Evolutionary conservation across 768 basidiomycete genomes (phyloP).

Genomic region (Flagelloscypha sp.): DNA sequence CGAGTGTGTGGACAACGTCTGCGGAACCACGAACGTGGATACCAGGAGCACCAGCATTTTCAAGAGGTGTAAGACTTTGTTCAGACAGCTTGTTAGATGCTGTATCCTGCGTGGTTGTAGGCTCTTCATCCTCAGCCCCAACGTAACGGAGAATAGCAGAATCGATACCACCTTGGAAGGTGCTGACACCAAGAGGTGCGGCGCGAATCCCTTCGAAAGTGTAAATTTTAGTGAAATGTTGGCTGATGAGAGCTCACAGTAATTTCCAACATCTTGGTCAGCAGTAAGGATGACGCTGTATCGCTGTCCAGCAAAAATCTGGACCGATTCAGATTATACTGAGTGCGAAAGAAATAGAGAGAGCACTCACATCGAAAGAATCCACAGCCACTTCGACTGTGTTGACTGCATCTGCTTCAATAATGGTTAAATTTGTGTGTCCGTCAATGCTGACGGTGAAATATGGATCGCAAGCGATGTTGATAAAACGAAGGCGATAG

Average conservation of each 20-base stretch:
- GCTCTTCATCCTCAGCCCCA: constrained; percentile 26
- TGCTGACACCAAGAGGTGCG: constrained; percentile 17
- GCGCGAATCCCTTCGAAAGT: constrained; percentile 23
- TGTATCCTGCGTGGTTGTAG: constrained; percentile 18
- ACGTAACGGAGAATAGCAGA: constrained; percentile 33
- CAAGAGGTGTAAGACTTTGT: constrained; percentile 13
- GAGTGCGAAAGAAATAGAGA: too few species aligned
- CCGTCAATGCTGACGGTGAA: constrained; percentile 25
- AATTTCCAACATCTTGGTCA: constrained; percentile 28
- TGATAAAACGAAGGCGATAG: constrained; percentile 15
- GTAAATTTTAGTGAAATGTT: constrained; percentile 1
- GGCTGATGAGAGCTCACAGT: constrained; percentile 19
- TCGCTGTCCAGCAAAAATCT: constrained; percentile 26
- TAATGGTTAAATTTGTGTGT: constrained; percentile 28
- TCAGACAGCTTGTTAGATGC: constrained; percentile 7
- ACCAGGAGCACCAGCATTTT: constrained; percentile 21
- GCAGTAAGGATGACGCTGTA: constrained; percentile 21
- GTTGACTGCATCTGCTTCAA: constrained; percentile 34
- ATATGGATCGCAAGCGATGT: constrained; percentile 19
- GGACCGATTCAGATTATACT: too few species aligned
- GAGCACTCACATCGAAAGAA: too few species aligned
- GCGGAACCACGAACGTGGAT: constrained; percentile 22
- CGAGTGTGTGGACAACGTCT: constrained; percentile 19
- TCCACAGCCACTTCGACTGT: constrained; percentile 25
- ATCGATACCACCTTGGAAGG: constrained; percentile 21